Base-by-base conservation (phyloP, 1,284 basidiomycete genomes). In the Papiliotrema terrestris region DNA sequence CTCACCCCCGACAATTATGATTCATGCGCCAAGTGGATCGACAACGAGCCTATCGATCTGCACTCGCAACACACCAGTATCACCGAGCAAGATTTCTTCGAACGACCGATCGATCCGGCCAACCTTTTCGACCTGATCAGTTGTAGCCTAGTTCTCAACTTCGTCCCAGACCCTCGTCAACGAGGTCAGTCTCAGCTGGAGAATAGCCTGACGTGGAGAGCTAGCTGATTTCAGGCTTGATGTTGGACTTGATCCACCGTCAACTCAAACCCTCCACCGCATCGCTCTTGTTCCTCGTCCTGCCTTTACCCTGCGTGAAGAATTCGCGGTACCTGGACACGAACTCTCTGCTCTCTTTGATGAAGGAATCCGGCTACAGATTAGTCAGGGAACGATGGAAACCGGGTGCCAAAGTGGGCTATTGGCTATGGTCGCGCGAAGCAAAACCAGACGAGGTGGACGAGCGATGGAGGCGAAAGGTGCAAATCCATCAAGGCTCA, bases 91-190 rank as follows among this genome's bases (percentile, higher is more conserved):
- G 89, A 94, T 69, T 93, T 93, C 63, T 72, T 93, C 45, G 69
- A 81, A 2, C 59, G 76, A 15, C 70, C 72, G 2, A 25, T 70
- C 0, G 74, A 76, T 1, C 73, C 36, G 2, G 77, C 86, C 61
- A 67, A 72, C 1, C 77, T 73, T 52, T 93, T 89, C 85, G 86
- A 90, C 65, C 65, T 86, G 20, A 82, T 93, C 56, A 91, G 88
- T 69, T 82, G 91, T 29, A 91, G 89, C 66, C 77, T 94, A 29
- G 91, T 94, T 3, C 73, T 94, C 2, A 94, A 94, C 67, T 94
- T 92, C 69, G 88, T 91, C 0, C 85, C 88, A n/a, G 82, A 85
- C 32, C 78, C 86, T 0, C 77, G 78, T 51, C 84, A 89, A 53
- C 77, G 91, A 84, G 91, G 90, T 89, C 58, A 52, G 78, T 58